phyloP scores from a whole-genome alignment of 768 basidiomycete species.

The Cytidiella melzeri region DNA sequence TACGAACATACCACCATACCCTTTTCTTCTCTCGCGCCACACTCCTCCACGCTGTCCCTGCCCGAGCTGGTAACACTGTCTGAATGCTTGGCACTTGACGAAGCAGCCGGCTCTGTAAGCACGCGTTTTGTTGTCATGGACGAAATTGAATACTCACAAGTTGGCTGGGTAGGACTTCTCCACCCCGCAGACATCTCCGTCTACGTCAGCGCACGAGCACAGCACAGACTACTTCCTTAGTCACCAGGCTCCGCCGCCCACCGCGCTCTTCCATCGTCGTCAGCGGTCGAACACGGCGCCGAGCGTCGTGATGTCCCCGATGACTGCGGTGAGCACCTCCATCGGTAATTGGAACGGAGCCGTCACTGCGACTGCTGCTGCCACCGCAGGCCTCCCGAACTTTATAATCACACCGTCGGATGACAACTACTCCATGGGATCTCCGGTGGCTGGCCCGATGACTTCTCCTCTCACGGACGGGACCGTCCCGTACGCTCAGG shows the following conservation, averaged over 20 bases:
- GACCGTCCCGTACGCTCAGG: background rate
- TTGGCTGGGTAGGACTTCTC: slow-evolving; percentile 1
- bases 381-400: background rate
- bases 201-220: slow-evolving; percentile 6
- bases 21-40: background rate
- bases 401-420: slow-evolving; percentile 5
- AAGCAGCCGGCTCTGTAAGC: slow-evolving; percentile 2
- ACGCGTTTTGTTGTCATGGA: background rate
- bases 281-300: slow-evolving; percentile 21
- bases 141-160: background rate
- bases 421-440: background rate
- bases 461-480: background rate
- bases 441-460: background rate
- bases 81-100: background rate
- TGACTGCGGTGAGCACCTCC: slow-evolving; percentile 32
- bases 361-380: background rate
- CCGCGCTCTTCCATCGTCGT: slow-evolving; percentile 17
- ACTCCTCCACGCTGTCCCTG: slow-evolving; percentile 6
- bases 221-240: slow-evolving; percentile 5
- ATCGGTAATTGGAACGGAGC: slow-evolving; percentile 36
- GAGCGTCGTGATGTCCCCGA: slow-evolving; percentile 23
- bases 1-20: background rate
- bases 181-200: slow-evolving; percentile 6
- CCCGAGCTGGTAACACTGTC: slow-evolving; percentile 5
- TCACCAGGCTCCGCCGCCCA: background rate